A percentile compares a stretch with the other conserved stretches of the same genome.
Evolutionary conservation across 202 grass and related monocot genomes (phyloP).

Genomic region (Zoysia matrella): DNA sequence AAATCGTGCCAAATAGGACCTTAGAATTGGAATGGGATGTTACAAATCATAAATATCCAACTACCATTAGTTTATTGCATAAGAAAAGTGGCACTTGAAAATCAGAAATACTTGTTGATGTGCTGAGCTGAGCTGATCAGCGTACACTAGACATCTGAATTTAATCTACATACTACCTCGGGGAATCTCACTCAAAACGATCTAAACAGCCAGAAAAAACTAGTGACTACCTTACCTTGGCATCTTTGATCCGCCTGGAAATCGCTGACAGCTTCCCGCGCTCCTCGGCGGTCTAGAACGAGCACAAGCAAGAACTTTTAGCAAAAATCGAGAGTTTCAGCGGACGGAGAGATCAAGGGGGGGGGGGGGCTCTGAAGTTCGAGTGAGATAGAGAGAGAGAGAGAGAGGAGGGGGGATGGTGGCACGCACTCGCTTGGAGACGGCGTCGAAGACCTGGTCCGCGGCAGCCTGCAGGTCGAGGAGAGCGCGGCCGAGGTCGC

Average conservation of each 20-base stretch:
- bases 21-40: background rate
- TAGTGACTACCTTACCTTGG: constrained; percentile 48
- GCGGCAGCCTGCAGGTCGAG: constrained; percentile 67
- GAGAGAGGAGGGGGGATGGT: background rate
- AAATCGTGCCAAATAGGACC: background rate
- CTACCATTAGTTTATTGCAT: background rate
- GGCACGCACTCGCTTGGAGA: constrained; percentile 49
- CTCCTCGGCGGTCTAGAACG: constrained; percentile 54
- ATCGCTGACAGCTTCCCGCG: constrained; percentile 63
- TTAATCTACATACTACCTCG: background rate
- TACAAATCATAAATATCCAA: background rate
- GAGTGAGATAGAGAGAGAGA: no score
- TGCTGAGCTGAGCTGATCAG: background rate
- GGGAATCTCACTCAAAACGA: background rate
- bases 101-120: background rate
- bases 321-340: constrained; percentile 1
- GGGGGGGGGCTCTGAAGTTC: background rate
- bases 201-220: background rate
- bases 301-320: background rate
- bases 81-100: background rate
- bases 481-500: constrained; percentile 63
- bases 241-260: constrained; percentile 58
- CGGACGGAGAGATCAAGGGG: background rate
- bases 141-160: background rate
- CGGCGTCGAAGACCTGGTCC: constrained; percentile 62